Evolutionary conservation across 495 filamentous ascomycete genomes (phyloP).

Genomic region (Xylaria venustula): DNA sequence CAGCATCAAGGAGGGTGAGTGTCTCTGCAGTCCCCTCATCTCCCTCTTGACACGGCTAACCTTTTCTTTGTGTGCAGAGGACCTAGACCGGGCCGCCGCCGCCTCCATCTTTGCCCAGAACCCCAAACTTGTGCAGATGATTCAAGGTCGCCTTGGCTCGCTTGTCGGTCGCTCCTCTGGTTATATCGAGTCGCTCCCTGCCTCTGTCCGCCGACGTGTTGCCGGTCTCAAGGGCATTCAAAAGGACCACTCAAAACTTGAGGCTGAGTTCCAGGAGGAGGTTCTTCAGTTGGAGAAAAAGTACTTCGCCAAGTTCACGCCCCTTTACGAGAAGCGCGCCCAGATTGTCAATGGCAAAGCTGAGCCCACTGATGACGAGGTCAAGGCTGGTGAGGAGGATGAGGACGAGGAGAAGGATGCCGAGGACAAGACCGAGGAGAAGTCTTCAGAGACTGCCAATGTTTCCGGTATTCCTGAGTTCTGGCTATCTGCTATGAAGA

Average conservation of each 20-base stretch:
- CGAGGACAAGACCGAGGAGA: conserved; percentile 50
- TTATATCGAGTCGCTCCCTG: conserved; percentile 94
- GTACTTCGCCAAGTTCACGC: conserved; percentile 97
- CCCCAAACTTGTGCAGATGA: conserved; percentile 90
- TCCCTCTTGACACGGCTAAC: conserved; percentile 3
- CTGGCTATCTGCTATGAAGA: conserved; percentile 99
- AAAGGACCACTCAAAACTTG: conserved; percentile 97
- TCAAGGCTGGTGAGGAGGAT: conserved; percentile 81
- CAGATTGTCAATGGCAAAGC: conserved; percentile 84
- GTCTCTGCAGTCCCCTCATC: conserved; percentile 8
- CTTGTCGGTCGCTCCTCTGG: conserved; percentile 95
- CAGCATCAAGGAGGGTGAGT: conserved; percentile 94
- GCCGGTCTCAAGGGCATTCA: conserved; percentile 95
- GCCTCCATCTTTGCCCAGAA: conserved; percentile 92
- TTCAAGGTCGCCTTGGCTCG: conserved; percentile 90
- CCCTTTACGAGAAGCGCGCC: conserved; percentile 92
- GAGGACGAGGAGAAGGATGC: conserved; percentile 62
- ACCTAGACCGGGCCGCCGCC: conserved; percentile 80
- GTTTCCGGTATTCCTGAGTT: conserved; percentile 90
- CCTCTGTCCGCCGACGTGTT: conserved; percentile 85
- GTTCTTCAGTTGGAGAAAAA: conserved; percentile 98
- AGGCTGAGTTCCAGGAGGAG: conserved; percentile 97
- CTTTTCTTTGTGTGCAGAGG: conserved; percentile 63
- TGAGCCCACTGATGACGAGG: conserved; percentile 83
- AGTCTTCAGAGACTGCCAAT: conserved; percentile 38